These are phyloP conservation scores for Schwanniomyces vanrijiae DNA, from an alignment of 805 yeast species.

Conservation along the genomic window DNA sequence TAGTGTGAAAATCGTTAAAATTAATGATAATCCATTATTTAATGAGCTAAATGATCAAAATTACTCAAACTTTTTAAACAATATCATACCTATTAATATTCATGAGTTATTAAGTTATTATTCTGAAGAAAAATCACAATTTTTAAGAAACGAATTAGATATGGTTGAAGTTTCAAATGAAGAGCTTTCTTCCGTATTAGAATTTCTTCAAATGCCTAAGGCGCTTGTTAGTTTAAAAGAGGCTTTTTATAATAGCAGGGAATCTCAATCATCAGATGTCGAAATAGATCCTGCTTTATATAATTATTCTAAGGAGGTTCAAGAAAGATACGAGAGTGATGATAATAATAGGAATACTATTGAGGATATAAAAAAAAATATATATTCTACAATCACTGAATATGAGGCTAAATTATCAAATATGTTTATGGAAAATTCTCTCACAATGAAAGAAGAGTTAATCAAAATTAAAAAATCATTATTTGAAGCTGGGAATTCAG, in stretches of 20 bases:
- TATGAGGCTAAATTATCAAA: conserved; percentile 26
- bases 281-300: conserved; percentile 36
- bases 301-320: conserved; percentile 20
- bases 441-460: conserved; percentile 49
- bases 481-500: conserved; percentile 61
- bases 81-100: conserved; percentile 80
- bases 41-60: conserved; percentile 37
- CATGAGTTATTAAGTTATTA: conserved; percentile 86
- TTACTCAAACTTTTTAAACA: conserved; percentile 61
- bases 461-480: conserved; percentile 58
- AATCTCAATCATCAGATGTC: conserved; percentile 6
- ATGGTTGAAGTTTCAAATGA: conserved; percentile 74
- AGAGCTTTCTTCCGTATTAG: conserved; percentile 76
- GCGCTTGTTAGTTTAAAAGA: conserved; percentile 56
- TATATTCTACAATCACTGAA: conserved; percentile 32
- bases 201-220: conserved; percentile 73
- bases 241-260: conserved; percentile 19
- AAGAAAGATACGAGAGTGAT: conserved; percentile 30
- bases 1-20: conserved; percentile 60
- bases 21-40: conserved; percentile 47
- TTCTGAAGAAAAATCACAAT: conserved; percentile 83
- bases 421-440: conserved; percentile 3
- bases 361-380: conserved; percentile 30
- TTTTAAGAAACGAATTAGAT: conserved; percentile 73
- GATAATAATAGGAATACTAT: conserved; percentile 31